These are phyloP conservation scores for Aureobasidium sp. DNA, from an alignment of 2,329 filamentous ascomycete species.

Conservation along the genomic window DNA sequence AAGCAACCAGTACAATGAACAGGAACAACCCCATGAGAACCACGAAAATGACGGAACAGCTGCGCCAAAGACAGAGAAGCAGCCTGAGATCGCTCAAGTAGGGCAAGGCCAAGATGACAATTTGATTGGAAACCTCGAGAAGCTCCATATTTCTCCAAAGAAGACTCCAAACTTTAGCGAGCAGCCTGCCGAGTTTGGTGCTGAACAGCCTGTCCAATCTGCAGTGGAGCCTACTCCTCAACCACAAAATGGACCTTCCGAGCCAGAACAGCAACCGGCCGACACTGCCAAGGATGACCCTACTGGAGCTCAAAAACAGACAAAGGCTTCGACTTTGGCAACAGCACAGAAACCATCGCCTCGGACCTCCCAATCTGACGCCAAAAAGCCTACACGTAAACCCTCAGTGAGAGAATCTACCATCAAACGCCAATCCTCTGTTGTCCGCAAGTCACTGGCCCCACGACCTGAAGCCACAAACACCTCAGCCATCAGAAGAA, in stretches of 20 bases:
- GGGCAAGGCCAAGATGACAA: background rate
- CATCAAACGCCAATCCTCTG: background rate
- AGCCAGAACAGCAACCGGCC: no score
- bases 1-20: background rate
- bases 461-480: background rate
- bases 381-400: conserved; percentile 12
- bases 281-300: no score
- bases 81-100: background rate
- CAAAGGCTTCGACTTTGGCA: background rate
- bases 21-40: background rate
- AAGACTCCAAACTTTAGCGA: background rate
- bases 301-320: background rate
- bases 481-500: background rate
- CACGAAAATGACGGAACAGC: background rate
- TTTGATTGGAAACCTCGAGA: background rate
- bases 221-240: no score
- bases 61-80: no score
- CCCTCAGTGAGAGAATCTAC: conserved; percentile 19
- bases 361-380: conserved; percentile 27
- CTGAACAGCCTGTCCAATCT: background rate
- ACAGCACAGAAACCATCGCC: conserved; percentile 32
- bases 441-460: background rate
- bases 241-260: no score
- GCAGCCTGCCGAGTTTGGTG: background rate
- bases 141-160: background rate